These are phyloP conservation scores for Chrysanthemum lavandulifolium DNA, from an alignment of 129 eudicot genomes.

Conservation along the genomic window DNA sequence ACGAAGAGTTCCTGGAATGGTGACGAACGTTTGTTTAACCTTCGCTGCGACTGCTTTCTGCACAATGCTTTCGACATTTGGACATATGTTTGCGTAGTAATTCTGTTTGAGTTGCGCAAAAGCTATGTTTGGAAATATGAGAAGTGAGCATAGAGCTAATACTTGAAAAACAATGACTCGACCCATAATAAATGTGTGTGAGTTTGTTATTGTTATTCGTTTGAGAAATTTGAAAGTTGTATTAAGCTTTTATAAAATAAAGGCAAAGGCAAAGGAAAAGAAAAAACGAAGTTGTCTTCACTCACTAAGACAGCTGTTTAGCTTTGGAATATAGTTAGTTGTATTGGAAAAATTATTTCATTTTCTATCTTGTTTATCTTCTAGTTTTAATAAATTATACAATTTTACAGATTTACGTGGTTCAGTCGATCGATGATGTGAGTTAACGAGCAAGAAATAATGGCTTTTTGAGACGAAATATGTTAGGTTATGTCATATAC, in stretches of 20 bases:
- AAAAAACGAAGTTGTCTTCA: conserved; percentile 28
- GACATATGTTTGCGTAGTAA: conserved; percentile 68
- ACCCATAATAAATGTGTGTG: conserved; percentile 36
- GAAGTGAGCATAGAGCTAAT: conserved; percentile 29
- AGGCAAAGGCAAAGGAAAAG: conserved; percentile 11
- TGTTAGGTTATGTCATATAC: too few relatives aligned
- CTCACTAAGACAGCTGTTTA: conserved; percentile 39
- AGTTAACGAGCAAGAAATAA: too few relatives aligned
- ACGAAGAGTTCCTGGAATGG: conserved; percentile 75
- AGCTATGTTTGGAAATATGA: conserved; percentile 30
- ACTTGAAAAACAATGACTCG: conserved; percentile 27
- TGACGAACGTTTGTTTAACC: conserved; percentile 61
- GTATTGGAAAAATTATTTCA: conserved; percentile 4
- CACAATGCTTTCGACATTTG: conserved; percentile 71
- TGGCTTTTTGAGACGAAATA: too few relatives aligned
- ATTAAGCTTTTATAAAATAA: conserved; percentile 25
- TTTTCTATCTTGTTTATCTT: neutral
- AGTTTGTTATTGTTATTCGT: neutral
- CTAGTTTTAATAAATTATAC: too few relatives aligned
- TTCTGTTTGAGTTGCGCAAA: conserved; percentile 56
- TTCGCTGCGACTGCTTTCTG: conserved; percentile 48
- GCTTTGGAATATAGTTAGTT: conserved; percentile 22
- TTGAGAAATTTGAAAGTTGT: neutral
- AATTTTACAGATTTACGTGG: too few relatives aligned
- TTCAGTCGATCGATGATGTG: too few relatives aligned